Evolutionary conservation across 805 yeast genomes (phyloP).

Genomic region (Candida gorgasii): DNA sequence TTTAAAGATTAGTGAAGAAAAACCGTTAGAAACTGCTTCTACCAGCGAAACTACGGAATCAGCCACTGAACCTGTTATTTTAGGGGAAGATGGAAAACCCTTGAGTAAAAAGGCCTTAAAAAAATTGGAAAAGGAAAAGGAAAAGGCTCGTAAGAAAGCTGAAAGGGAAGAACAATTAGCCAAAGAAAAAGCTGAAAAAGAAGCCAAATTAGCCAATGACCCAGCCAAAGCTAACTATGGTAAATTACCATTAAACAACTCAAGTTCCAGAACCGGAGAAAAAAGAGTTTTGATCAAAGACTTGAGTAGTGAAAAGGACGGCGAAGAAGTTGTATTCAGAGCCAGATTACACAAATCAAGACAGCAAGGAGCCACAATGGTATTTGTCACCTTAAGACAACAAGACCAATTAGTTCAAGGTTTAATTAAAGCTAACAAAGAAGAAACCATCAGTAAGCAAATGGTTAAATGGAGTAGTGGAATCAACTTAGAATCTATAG

Average conservation of each 20-base stretch:
- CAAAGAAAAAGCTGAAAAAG: slow-evolving; percentile 80
- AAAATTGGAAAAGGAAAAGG: slow-evolving; percentile 90
- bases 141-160: slow-evolving; percentile 89
- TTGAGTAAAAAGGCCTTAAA: slow-evolving; percentile 91
- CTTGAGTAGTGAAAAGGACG: slow-evolving; percentile 64
- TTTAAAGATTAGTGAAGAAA: slow-evolving; percentile 15
- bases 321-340: slow-evolving; percentile 78
- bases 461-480: slow-evolving; percentile 96
- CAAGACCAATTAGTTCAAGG: slow-evolving; percentile 83
- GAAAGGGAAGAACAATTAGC: slow-evolving; percentile 89
- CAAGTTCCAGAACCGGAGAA: slow-evolving; percentile 65
- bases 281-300: slow-evolving; percentile 59
- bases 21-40: neutral
- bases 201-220: slow-evolving; percentile 68
- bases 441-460: slow-evolving; percentile 79
- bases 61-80: slow-evolving; percentile 19
- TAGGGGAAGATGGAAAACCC: slow-evolving; percentile 81
- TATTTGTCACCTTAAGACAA: slow-evolving; percentile 89
- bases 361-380: slow-evolving; percentile 94
- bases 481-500: slow-evolving; percentile 86
- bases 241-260: slow-evolving; percentile 81
- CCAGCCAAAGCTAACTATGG: slow-evolving; percentile 90
- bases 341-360: slow-evolving; percentile 93
- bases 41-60: neutral
- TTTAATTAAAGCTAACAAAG: slow-evolving; percentile 72